Conservation (phyloP, 179 eudicot species). For the Beta corolliflora region DNA sequence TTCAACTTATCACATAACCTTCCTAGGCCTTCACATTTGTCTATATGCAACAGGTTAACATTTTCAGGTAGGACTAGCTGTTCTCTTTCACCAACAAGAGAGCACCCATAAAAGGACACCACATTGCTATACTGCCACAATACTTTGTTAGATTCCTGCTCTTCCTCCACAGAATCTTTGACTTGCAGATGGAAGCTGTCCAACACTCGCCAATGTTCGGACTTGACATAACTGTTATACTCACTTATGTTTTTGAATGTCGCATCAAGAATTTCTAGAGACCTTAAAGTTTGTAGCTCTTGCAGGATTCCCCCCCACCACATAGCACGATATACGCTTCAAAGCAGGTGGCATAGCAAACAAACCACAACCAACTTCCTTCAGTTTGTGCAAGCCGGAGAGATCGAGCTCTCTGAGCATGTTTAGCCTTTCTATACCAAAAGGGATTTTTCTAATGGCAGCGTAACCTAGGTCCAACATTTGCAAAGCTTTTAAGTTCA, state of each 20-base stretch:
- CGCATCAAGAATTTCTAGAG: not conserved
- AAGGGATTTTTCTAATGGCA: not conserved
- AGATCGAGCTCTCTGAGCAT: slow-evolving; percentile 12
- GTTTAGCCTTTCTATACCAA: not conserved
- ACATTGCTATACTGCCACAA: not conserved
- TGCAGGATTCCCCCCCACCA: not conserved
- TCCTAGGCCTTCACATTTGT: slow-evolving; percentile 2
- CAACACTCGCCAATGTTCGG: slow-evolving; percentile 1
- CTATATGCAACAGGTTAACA: not conserved
- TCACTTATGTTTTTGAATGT: not conserved
- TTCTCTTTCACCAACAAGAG: slow-evolving; percentile 4
- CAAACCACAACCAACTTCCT: not conserved
- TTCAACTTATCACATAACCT: not conserved
- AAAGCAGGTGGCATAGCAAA: not conserved
- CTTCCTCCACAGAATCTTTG: not conserved
- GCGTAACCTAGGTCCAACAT: slow-evolving; percentile 6
- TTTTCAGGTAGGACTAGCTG: not conserved
- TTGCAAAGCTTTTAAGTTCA: not conserved
- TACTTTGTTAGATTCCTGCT: not conserved
- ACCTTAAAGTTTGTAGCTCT: not conserved
- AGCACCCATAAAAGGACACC: not conserved
- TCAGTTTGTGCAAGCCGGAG: not conserved
- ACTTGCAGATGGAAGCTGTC: not conserved
- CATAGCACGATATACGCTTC: slow-evolving; percentile 2
- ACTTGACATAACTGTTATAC: not conserved